phyloP scores from a whole-genome alignment of 2,329 filamentous ascomycete species.

The Taxawa tesnikishii region DNA sequence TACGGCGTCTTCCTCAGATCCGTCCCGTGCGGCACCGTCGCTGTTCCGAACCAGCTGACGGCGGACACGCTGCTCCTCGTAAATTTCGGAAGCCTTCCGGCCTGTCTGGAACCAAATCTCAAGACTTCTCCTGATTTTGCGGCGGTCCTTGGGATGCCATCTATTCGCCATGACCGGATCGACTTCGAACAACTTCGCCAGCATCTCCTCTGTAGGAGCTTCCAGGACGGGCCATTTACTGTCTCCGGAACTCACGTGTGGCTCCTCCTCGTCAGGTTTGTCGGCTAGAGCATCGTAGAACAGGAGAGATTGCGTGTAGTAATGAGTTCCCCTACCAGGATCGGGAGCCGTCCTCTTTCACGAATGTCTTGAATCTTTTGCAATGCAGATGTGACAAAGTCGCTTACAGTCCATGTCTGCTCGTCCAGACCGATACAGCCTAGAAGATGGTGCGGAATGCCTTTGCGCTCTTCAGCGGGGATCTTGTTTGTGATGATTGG shows the following conservation, averaged over 20 bases:
- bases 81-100: conserved; percentile 70
- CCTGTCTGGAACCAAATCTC: conserved; percentile 84
- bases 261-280: conserved; percentile 12
- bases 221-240: conserved; percentile 56
- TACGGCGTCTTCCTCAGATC: background rate
- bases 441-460: conserved; percentile 78
- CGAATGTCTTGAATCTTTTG: conserved; percentile 66
- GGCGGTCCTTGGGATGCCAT: conserved; percentile 88
- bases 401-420: conserved; percentile 70
- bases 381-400: conserved; percentile 60
- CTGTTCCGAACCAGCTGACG: conserved; percentile 1
- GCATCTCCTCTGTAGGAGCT: conserved; percentile 56
- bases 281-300: conserved; percentile 61
- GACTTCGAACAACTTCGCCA: conserved; percentile 61
- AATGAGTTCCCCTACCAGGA: conserved; percentile 93
- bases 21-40: conserved; percentile 7
- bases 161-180: conserved; percentile 80
- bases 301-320: conserved; percentile 81
- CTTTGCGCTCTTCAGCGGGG: conserved; percentile 57
- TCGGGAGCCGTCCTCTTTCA: conserved; percentile 65
- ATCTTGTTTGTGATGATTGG: conserved; percentile 96
- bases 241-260: conserved; percentile 13
- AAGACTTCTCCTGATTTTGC: conserved; percentile 81
- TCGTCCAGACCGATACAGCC: conserved; percentile 64
- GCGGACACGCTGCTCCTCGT: conserved; percentile 53